Percentiles rank a stretch among this genome's conserved stretches.
Conservation (phyloP, 768 basidiomycete genomes). For the Hemileccinum rubropunctum region DNA sequence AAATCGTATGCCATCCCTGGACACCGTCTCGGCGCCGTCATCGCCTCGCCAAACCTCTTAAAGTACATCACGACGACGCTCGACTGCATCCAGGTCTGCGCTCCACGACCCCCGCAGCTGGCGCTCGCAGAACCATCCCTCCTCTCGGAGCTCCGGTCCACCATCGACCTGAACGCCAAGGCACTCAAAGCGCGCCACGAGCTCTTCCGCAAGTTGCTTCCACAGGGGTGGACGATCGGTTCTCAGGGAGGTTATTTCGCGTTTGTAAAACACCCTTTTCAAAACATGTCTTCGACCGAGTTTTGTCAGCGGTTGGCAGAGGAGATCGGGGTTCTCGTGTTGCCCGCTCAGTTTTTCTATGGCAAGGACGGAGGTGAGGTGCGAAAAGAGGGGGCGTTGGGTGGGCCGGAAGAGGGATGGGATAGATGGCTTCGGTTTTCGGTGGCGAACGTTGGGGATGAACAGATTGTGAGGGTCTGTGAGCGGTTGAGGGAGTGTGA, state of each 20-base stretch:
- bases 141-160: slow-evolving; percentile 49
- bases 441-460: slow-evolving; percentile 76
- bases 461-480: slow-evolving; percentile 50
- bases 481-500: slow-evolving; percentile 45
- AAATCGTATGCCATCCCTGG: slow-evolving; percentile 83
- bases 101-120: slow-evolving; percentile 69
- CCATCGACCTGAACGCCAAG: slow-evolving; percentile 49
- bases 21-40: slow-evolving; percentile 72
- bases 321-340: slow-evolving; percentile 59
- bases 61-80: slow-evolving; percentile 52
- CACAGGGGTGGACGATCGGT: slow-evolving; percentile 56
- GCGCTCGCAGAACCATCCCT: slow-evolving; percentile 54
- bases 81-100: slow-evolving; percentile 79
- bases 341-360: slow-evolving; percentile 67
- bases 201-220: slow-evolving; percentile 52
- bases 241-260: slow-evolving; percentile 76
- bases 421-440: slow-evolving; percentile 75
- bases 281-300: slow-evolving; percentile 41
- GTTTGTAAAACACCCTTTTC: slow-evolving; percentile 69
- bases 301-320: slow-evolving; percentile 59
- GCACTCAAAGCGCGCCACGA: slow-evolving; percentile 50
- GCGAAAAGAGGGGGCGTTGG: slow-evolving; percentile 14
- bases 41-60: slow-evolving; percentile 56
- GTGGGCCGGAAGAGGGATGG: slow-evolving; percentile 36
- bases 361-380: slow-evolving; percentile 2